A percentile compares a stretch with the other conserved stretches of the same genome.
Evolutionary conservation across 768 basidiomycete species (phyloP).

Genomic region (Sistotremastrum niveocremeum): DNA sequence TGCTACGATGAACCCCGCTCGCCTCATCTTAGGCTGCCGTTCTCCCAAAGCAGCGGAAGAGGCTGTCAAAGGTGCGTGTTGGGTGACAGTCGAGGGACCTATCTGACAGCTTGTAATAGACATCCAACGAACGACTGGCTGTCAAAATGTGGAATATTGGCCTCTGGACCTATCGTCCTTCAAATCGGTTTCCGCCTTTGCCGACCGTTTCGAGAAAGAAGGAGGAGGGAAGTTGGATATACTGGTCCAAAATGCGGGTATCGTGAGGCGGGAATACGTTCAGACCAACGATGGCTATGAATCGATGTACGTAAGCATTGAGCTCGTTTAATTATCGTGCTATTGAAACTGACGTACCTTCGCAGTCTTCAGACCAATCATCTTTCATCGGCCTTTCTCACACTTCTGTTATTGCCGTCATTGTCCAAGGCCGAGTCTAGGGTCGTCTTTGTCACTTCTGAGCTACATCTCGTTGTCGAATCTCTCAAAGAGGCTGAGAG

Average conservation of each 20-base stretch:
- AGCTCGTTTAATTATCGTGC: background rate
- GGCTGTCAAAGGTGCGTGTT: constrained; percentile 22
- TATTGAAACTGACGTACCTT: background rate
- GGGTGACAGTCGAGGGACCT: background rate
- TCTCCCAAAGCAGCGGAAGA: background rate
- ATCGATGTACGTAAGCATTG: constrained; percentile 15
- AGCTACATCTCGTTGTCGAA: constrained; percentile 18
- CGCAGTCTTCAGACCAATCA: constrained; percentile 35
- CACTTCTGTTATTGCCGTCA: constrained; percentile 28
- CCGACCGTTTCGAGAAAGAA: constrained; percentile 17
- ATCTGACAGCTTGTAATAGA: constrained; percentile 1
- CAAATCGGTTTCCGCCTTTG: constrained; percentile 27
- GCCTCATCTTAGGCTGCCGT: constrained; percentile 25
- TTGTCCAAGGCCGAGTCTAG: constrained; percentile 24
- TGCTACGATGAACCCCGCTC: constrained; percentile 28
- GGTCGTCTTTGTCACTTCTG: constrained; percentile 32
- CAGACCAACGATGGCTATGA: constrained; percentile 25
- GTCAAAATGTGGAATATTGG: constrained; percentile 23
- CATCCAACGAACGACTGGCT: constrained; percentile 15
- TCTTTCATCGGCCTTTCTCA: constrained; percentile 26
- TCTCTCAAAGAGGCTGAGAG: constrained; percentile 9
- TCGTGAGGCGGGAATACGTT: constrained; percentile 7
- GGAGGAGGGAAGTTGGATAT: constrained; percentile 23
- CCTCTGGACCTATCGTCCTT: constrained; percentile 29
- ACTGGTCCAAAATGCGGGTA: constrained; percentile 31